A percentile compares a stretch with the other conserved stretches of the same genome.
phyloP scores from a whole-genome alignment of 129 eudicot genomes.

The Artemisia tridentata region DNA sequence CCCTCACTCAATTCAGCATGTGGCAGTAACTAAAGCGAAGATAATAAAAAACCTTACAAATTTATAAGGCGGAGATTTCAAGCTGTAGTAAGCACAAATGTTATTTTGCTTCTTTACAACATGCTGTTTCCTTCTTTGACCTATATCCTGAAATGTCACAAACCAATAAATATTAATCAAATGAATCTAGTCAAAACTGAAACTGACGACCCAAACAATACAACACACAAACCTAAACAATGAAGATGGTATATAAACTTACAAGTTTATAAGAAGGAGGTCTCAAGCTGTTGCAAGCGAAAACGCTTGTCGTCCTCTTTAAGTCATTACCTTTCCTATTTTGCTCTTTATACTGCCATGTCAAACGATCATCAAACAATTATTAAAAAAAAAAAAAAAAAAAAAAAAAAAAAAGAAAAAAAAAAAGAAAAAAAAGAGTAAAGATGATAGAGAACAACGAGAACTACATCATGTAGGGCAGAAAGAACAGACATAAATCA shows the following conservation, averaged over 20 bases:
- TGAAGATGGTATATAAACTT: conserved; percentile 26
- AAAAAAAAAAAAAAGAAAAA: neutral
- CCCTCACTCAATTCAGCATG: conserved; percentile 10
- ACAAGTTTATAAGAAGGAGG: conserved; percentile 65
- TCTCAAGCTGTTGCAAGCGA: conserved; percentile 59
- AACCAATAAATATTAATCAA: conserved; percentile 3
- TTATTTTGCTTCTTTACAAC: conserved; percentile 27
- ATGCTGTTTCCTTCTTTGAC: conserved; percentile 33
- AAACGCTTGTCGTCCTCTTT: conserved; percentile 24
- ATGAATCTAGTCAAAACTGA: conserved; percentile 1
- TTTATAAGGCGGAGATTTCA: conserved; percentile 71
- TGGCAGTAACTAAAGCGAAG: neutral
- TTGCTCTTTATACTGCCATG: conserved; percentile 44
- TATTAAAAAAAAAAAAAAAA: neutral
- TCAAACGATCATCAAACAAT: conserved; percentile 7
- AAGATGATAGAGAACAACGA: neutral
- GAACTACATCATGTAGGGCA: neutral
- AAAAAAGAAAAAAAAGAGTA: conserved; percentile 1
- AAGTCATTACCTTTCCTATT: conserved; percentile 26
- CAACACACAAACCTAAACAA: neutral
- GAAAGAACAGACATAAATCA: neutral
- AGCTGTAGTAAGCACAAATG: conserved; percentile 70
- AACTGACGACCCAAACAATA: neutral
- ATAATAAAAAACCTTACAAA: conserved; percentile 54
- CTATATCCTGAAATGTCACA: conserved; percentile 28